These are phyloP conservation scores for Cavenderia fasciculata DNA, from an alignment of 78 protist species.

Conservation along the genomic window DNA sequence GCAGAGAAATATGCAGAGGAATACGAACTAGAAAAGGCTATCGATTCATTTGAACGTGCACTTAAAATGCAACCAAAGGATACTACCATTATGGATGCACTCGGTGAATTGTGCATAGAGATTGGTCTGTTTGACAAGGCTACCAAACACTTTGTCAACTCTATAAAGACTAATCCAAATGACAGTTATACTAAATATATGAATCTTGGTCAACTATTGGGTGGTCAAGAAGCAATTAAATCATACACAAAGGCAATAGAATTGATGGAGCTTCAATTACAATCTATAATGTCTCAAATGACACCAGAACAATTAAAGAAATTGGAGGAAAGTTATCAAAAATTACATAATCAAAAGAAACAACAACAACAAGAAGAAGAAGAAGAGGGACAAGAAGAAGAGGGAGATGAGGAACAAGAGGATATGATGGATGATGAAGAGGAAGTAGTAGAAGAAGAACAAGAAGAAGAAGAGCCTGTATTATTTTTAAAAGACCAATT, in stretches of 20 bases:
- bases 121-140: conserved; percentile 29
- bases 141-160: conserved; percentile 8
- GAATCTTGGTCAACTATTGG: conserved; percentile 58
- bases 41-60: not conserved
- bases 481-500: conserved; percentile 27
- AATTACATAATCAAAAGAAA: not conserved
- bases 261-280: conserved; percentile 46
- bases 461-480: conserved; percentile 26
- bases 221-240: conserved; percentile 58
- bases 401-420: not conserved
- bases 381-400: conserved; percentile 1
- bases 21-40: not conserved
- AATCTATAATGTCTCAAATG: not conserved
- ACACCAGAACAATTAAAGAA: not conserved
- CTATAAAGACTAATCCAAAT: conserved; percentile 39
- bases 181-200: conserved; percentile 32
- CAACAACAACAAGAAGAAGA: not conserved
- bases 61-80: not conserved
- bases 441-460: conserved; percentile 14
- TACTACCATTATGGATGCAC: conserved; percentile 22
- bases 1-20: not conserved
- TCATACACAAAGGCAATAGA: conserved; percentile 46
- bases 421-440: not conserved
- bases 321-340: too few relatives aligned
- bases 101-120: conserved; percentile 40